Conservation (phyloP, 352 stramenopile genomes). For the Globisporangium takayamanum region DNA sequence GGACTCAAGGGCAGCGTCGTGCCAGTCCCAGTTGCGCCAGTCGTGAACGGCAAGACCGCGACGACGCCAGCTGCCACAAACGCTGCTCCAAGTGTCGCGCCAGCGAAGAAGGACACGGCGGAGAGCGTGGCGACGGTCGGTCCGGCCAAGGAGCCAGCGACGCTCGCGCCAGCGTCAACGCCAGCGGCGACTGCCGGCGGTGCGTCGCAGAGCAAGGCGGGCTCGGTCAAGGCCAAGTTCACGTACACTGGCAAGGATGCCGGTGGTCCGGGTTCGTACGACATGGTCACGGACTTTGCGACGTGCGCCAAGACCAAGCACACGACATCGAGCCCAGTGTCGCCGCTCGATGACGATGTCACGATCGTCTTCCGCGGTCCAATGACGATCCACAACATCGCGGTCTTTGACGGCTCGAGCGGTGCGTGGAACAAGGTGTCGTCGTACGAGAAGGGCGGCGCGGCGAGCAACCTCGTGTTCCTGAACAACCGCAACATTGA, state of each 20-base stretch:
- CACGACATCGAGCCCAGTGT: conserved; percentile 35
- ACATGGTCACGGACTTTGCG: conserved; percentile 62
- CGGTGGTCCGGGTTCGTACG: conserved; percentile 49
- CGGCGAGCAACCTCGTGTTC: conserved; percentile 67
- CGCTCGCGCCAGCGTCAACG: conserved; percentile 8
- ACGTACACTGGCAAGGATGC: conserved; percentile 50
- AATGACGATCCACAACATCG: conserved; percentile 67
- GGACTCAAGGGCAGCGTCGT: conserved; percentile 3
- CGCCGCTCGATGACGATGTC: conserved; percentile 57
- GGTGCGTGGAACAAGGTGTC: conserved; percentile 52
- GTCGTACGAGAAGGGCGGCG: conserved; percentile 48
- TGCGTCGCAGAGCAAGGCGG: conserved; percentile 23
- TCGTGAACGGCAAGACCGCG: neutral
- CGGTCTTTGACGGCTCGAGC: conserved; percentile 54
- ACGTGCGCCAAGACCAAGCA: conserved; percentile 46
- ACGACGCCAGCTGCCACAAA: neutral
- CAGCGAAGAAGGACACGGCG: neutral
- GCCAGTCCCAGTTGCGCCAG: neutral
- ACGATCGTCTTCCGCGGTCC: conserved; percentile 60
- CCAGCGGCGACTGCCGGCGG: conserved; percentile 7
- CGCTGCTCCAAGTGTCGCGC: neutral
- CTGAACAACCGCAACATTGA: conserved; percentile 83
- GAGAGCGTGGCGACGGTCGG: conserved; percentile 4
- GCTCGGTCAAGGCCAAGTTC: conserved; percentile 34
- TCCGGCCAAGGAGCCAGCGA: conserved; percentile 7